Base-by-base conservation (phyloP, 1,139 yeast genomes). In the Suhomyces coccinellae region DNA sequence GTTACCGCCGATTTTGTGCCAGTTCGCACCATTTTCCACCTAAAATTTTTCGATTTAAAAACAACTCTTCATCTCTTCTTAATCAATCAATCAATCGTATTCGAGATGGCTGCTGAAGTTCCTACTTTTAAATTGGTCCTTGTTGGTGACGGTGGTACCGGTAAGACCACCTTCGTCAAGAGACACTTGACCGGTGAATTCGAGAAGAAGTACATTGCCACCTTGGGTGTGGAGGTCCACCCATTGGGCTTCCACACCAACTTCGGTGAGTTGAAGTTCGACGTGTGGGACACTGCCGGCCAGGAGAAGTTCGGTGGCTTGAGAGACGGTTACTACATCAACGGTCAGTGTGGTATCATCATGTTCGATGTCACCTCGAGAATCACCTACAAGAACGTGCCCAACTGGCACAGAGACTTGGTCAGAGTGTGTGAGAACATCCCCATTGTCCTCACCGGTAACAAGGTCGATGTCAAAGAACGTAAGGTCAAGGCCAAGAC, bases 91-190 rank as follows among this genome's bases (percentile, higher is more conserved):
- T 50, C 52, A 43, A 49, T 48, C 47, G 33, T 13, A 30, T 12
- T 30, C 36, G 51, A 52, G 54, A 80, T 79, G 85, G 82, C 87
- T 60, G 81, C 80, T 74, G 90, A 87, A 79, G 96, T 90, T 73
- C 98, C 99, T 64, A 88, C 96, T 58, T 93, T 95, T 77, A 95
- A 95, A 82, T 85, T 95, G 72, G 99, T 86, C 64, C 85, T 93
- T 66, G 98, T 93, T 74, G 99, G 99, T 73, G 99, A 93, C 70
- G 99, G 99, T 83, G 99, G 99, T 85, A 93, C 99, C 73, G 98
- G 98, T 79, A 91, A 93, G 85, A 95, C 99, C 80, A 95, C 99
- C 52, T 95, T 95, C 63, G 99, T 95, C 75, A 95, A 93, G 83
- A 91, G 99, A 81, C 99, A 95, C 77, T 85, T 91, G 75, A 93